These are phyloP conservation scores for Ascochyta pisi DNA, from an alignment of 2,329 filamentous ascomycete species.

Conservation along the genomic window DNA sequence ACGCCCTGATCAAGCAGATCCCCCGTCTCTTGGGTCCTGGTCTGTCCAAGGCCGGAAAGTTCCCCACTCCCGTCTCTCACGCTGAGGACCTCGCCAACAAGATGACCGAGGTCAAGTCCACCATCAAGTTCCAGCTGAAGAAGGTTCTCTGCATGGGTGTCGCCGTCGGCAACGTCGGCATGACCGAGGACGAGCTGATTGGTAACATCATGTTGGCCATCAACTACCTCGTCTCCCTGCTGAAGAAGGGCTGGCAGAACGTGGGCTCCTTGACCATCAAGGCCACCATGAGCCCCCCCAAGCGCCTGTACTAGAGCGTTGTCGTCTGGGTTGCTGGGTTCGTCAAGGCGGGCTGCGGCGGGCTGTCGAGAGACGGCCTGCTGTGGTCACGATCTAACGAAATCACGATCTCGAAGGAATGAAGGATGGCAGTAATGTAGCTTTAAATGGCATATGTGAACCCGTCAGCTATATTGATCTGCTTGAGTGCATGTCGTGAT, in stretches of 20 bases:
- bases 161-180: constrained; percentile 97
- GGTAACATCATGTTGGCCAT: constrained; percentile 99
- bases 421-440: constrained; percentile 40
- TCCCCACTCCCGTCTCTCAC: constrained; percentile 98
- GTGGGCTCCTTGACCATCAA: constrained; percentile 99
- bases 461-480: background rate
- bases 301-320: constrained; percentile 85
- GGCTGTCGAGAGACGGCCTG: constrained; percentile 27
- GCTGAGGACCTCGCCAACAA: constrained; percentile 90
- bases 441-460: constrained; percentile 25
- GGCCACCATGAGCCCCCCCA: constrained; percentile 99
- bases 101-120: constrained; percentile 99
- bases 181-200: constrained; percentile 94
- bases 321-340: constrained; percentile 23
- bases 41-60: constrained; percentile 83
- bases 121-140: constrained; percentile 99
- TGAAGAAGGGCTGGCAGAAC: constrained; percentile 99
- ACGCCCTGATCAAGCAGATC: constrained; percentile 99
- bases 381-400: constrained; percentile 26
- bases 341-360: constrained; percentile 17
- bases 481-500: too few relatives aligned
- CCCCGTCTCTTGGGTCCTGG: constrained; percentile 92
- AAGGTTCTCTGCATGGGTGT: constrained; percentile 99
- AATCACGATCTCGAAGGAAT: constrained; percentile 27
- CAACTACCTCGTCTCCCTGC: constrained; percentile 99